Percentiles rank a stretch among this genome's conserved stretches.
phyloP scores from a whole-genome alignment of 441 rosid genomes.

The Viola pubescens region DNA sequence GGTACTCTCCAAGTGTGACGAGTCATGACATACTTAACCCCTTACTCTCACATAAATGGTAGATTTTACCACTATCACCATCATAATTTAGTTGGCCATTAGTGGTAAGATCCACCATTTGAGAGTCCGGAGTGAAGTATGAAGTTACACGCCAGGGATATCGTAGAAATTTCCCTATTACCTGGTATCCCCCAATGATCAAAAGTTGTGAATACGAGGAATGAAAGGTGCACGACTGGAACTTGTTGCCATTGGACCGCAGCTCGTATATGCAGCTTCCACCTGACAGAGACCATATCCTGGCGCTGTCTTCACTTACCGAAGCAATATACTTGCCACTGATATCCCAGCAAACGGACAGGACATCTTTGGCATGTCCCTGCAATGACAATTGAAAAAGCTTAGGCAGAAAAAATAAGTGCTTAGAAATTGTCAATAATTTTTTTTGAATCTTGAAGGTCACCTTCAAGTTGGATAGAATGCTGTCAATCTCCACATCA shows the following conservation, averaged over 20 bases:
- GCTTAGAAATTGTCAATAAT: neutral
- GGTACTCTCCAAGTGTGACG: too few species aligned
- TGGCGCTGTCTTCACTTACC: constrained; percentile 33
- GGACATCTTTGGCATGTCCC: constrained; percentile 32
- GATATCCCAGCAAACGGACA: constrained; percentile 34
- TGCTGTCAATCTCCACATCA: constrained; percentile 27
- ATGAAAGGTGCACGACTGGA: constrained; percentile 36
- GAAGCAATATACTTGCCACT: constrained; percentile 37
- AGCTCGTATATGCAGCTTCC: constrained; percentile 28
- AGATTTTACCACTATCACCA: too few species aligned
- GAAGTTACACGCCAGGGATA: too few species aligned
- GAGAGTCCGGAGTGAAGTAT: too few species aligned
- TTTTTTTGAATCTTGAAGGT: constrained; percentile 5
- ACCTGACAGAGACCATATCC: constrained; percentile 30
- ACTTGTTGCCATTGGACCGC: constrained; percentile 32
- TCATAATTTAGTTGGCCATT: too few species aligned
- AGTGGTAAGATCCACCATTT: too few species aligned
- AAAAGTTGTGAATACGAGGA: constrained; percentile 28
- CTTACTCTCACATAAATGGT: too few species aligned
- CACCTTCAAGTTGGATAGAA: constrained; percentile 22
- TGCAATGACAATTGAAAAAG: constrained; percentile 8
- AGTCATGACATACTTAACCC: too few species aligned
- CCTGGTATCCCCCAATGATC: constrained; percentile 37
- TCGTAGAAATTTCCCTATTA: neutral
- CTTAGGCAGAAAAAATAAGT: neutral